Base-by-base conservation (phyloP, 208 protist species). In the Tetramitus jugosus region DNA sequence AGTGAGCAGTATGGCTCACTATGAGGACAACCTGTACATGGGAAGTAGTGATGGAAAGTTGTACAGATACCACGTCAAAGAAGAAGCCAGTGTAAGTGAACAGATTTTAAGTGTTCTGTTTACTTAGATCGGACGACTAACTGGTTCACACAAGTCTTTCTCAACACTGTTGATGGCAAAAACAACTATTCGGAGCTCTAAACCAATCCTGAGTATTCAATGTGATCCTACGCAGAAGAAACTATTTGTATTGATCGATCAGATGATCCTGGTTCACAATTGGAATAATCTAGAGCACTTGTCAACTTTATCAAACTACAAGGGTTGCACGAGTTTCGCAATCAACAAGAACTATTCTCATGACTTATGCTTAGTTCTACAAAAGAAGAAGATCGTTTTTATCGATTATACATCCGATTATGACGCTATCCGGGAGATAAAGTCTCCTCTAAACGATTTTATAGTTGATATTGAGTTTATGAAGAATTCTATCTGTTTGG, bases 291-390 rank as follows among this genome's bases (percentile, higher is more conserved):
- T 71, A 33, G 26, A 13, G 26, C 65, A 42, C 26, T 10, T 71
- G 0, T 49, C 43, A 29, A 49, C 65, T 14, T 49, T 71, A 29
- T 23, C 43, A 71, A 40, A 6, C 20, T 49, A 35, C 0, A 42
- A 26, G 20, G 65, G 65, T 35, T 33, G 39, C 1, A 43, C 37
- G 1, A 33, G 65, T 46, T 71, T 37, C 35, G 65, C 65, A 26
- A 49, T 71, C 17, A 71, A 71, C 20, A 71, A 71, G 40, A 71
- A 71, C 17, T 49, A 29, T 37, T 71, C 65, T 33, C 65, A 71
- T 33, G 39, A 71, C 23, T 49, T 71, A n/a, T n/a, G n/a, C n/a
- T 35, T 71, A 0, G 65, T 40, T n/a, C 7, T 49, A 8, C 7
- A 49, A 35, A 71, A 71, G 31, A 71, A 37, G 39, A 71, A 71